Conservation (phyloP, 768 basidiomycete species). For the Auricularia sp. region DNA sequence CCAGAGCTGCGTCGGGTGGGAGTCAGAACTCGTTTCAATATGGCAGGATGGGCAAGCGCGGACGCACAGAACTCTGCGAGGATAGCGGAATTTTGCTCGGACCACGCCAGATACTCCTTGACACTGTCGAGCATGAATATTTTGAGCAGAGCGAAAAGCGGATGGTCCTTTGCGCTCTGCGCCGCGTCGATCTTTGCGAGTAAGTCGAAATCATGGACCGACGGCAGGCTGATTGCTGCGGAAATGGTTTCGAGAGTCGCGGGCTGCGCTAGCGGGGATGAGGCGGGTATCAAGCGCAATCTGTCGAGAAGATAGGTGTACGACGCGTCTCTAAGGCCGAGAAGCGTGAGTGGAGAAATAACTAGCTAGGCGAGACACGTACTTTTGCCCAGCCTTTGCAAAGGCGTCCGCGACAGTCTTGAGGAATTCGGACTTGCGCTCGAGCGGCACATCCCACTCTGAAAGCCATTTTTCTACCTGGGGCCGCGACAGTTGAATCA, state of each 20-base stretch:
- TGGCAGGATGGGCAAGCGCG: background rate
- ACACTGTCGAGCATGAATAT: conserved; percentile 62
- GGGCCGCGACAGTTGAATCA: conserved; percentile 46
- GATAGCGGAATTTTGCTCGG: conserved; percentile 33
- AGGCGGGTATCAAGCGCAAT: conserved; percentile 47
- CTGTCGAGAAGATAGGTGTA: conserved; percentile 59
- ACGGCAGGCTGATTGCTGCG: conserved; percentile 53
- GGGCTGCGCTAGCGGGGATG: conserved; percentile 39
- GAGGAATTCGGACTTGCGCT: conserved; percentile 57
- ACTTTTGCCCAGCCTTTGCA: conserved; percentile 50
- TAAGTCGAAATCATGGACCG: conserved; percentile 71
- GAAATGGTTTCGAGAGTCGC: conserved; percentile 55
- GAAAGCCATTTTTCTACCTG: conserved; percentile 69
- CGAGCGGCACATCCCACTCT: conserved; percentile 59
- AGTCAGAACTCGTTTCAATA: background rate
- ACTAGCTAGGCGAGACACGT: conserved; percentile 19
- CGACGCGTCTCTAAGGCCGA: conserved; percentile 37
- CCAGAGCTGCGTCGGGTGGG: conserved; percentile 36
- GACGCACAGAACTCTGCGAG: conserved; percentile 51
- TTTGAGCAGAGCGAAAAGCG: conserved; percentile 64
- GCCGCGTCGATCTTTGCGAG: conserved; percentile 70
- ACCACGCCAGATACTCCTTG: conserved; percentile 55
- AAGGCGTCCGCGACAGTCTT: conserved; percentile 54
- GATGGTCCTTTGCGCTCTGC: conserved; percentile 53
- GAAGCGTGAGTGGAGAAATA: background rate